These are phyloP conservation scores for Collybiopsis luxurians DNA, from an alignment of 768 basidiomycete species.

Conservation along the genomic window DNA sequence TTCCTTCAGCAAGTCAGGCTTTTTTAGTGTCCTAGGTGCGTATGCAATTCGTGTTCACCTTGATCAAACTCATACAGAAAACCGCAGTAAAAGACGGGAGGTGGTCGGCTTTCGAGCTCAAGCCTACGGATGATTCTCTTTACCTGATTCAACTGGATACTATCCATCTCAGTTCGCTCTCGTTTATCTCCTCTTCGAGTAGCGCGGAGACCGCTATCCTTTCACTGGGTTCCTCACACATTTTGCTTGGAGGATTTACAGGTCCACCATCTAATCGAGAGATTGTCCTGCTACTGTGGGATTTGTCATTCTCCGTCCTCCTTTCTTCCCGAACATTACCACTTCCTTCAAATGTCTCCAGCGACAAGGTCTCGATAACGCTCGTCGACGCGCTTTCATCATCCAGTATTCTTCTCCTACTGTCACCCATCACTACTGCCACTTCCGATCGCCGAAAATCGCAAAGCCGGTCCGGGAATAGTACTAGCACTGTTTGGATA, in stretches of 20 bases:
- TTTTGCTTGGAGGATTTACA: constrained; percentile 49
- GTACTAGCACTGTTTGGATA: constrained; percentile 54
- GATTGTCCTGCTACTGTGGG: constrained; percentile 62
- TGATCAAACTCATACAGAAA: neutral
- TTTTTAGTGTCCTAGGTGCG: constrained; percentile 6
- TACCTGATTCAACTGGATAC: neutral
- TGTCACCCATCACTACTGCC: constrained; percentile 34
- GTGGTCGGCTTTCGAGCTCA: neutral
- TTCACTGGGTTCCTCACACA: constrained; percentile 55
- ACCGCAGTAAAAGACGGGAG: neutral
- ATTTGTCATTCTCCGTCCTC: constrained; percentile 64
- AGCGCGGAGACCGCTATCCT: constrained; percentile 33
- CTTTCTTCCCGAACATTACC: constrained; percentile 52
- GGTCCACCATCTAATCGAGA: constrained; percentile 31
- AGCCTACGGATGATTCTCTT: neutral
- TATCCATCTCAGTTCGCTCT: neutral
- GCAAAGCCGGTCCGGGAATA: constrained; percentile 16
- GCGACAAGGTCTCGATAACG: constrained; percentile 26
- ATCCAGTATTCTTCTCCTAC: constrained; percentile 51
- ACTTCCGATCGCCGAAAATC: constrained; percentile 15
- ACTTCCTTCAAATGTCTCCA: constrained; percentile 41
- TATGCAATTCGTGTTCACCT: neutral
- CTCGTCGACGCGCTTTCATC: constrained; percentile 28
- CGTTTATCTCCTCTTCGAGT: neutral
- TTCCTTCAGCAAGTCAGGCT: constrained; percentile 1